Conservation (phyloP, 2,329 filamentous ascomycete species). For the Coccinonectria pachysandricola region DNA sequence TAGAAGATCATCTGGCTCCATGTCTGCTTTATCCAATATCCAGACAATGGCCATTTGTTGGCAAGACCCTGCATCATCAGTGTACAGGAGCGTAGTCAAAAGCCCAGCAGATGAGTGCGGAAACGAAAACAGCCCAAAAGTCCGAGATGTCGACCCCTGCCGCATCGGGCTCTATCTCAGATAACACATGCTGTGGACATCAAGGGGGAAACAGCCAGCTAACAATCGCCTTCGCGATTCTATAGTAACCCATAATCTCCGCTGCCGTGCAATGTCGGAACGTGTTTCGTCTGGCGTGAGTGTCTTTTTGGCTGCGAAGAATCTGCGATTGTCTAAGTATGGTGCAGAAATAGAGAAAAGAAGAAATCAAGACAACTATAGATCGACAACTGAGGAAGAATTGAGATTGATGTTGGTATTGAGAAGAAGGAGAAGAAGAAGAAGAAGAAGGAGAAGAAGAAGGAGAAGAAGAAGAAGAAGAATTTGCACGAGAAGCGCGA, state of each 20-base stretch:
- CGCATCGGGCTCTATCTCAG: conserved; percentile 9
- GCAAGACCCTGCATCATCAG: no score
- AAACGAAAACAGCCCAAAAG: conserved; percentile 47
- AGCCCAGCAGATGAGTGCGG: conserved; percentile 50
- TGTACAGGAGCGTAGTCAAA: conserved; percentile 32
- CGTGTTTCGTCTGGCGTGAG: conserved; percentile 13
- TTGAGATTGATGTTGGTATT: no score
- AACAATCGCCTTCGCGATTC: conserved; percentile 45
- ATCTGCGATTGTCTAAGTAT: conserved; percentile 25
- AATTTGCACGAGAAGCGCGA: conserved; percentile 1
- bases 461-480: conserved; percentile 1
- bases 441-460: conserved; percentile 19
- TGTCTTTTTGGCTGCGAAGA: conserved; percentile 22
- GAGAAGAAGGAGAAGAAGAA: conserved; percentile 22
- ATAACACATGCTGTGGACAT: conserved; percentile 45
- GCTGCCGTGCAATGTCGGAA: conserved; percentile 26
- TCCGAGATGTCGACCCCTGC: conserved; percentile 32
- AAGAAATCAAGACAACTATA: conserved; percentile 14
- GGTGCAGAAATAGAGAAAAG: conserved; percentile 13
- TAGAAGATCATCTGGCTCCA: conserved; percentile 29
- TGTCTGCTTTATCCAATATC: conserved; percentile 31
- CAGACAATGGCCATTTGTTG: conserved; percentile 25
- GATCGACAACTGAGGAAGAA: conserved; percentile 18
- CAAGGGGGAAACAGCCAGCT: conserved; percentile 46
- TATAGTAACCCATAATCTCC: conserved; percentile 41